Percentiles rank a stretch among this genome's conserved stretches.
These are phyloP conservation scores for Vairimorpha necatrix DNA, from an alignment of 371 early-diverging fungal genomes.

Conservation along the genomic window DNA sequence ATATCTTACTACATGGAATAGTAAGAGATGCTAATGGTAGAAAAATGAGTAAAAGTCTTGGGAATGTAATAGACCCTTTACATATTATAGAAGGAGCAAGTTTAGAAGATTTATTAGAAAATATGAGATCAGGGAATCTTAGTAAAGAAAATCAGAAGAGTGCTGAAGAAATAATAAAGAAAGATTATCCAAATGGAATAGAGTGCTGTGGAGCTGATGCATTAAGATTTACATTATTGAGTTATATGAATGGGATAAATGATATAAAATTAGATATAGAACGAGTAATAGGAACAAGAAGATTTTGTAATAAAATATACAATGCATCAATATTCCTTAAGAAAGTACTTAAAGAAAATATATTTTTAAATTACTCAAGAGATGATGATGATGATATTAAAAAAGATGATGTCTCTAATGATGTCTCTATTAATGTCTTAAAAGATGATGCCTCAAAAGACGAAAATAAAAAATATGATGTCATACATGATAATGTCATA, in stretches of 20 bases:
- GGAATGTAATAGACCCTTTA: constrained; percentile 97
- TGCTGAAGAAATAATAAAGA: constrained; percentile 66
- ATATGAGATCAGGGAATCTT: constrained; percentile 76
- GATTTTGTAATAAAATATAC: constrained; percentile 99
- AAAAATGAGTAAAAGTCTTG: constrained; percentile 95
- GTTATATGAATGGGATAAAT: constrained; percentile 76
- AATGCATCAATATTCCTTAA: constrained; percentile 69
- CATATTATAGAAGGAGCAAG: constrained; percentile 89
- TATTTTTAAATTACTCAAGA: too few relatives aligned
- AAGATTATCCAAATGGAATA: constrained; percentile 93
- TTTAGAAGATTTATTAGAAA: constrained; percentile 71
- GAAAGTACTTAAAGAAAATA: neutral
- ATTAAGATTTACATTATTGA: constrained; percentile 85
- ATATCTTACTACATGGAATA: constrained; percentile 86
- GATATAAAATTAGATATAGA: constrained; percentile 91
- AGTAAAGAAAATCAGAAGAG: constrained; percentile 65
- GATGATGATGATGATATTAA: neutral
- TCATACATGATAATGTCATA: neutral
- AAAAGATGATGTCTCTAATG: neutral
- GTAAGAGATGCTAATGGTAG: constrained; percentile 97
- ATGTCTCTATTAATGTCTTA: neutral
- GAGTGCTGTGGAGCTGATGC: constrained; percentile 97
- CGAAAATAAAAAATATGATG: neutral
- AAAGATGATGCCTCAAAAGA: neutral
- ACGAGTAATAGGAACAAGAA: constrained; percentile 92